Percentiles rank a stretch among this genome's conserved stretches.
These are phyloP conservation scores for Aspergillus bridgeri DNA, from an alignment of 495 filamentous ascomycete genomes.

Conservation along the genomic window DNA sequence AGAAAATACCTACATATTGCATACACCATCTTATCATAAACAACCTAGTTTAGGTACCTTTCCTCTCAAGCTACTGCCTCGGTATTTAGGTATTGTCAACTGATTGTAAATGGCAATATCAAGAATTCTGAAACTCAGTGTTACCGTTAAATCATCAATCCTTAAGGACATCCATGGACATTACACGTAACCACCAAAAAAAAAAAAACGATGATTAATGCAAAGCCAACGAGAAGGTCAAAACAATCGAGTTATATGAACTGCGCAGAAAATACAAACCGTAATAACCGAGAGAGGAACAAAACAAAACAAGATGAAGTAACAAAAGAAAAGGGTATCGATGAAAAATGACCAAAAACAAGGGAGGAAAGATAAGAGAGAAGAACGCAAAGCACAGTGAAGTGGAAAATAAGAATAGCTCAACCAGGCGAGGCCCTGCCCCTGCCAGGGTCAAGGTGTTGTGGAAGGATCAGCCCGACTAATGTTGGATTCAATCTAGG, in stretches of 20 bases:
- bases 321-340: conserved; percentile 34
- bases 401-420: conserved; percentile 12
- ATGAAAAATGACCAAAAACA: conserved; percentile 17
- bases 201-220: neutral
- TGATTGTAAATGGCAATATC: conserved; percentile 3
- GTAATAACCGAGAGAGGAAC: conserved; percentile 6
- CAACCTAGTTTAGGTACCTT: too few relatives aligned
- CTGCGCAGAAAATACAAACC: neutral
- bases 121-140: neutral
- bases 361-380: conserved; percentile 30
- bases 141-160: neutral
- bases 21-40: too few relatives aligned
- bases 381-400: conserved; percentile 15
- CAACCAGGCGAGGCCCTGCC: neutral
- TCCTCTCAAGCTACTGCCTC: too few relatives aligned
- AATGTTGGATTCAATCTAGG: neutral
- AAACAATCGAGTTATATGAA: neutral
- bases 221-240: neutral
- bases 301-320: conserved; percentile 4
- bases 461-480: neutral
- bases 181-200: neutral
- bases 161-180: neutral
- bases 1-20: too few relatives aligned
- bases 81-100: too few relatives aligned
- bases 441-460: too few relatives aligned